Conservation (phyloP, 192 early-diverging fungal genomes). For the Rhizoclosmatium globosum region DNA sequence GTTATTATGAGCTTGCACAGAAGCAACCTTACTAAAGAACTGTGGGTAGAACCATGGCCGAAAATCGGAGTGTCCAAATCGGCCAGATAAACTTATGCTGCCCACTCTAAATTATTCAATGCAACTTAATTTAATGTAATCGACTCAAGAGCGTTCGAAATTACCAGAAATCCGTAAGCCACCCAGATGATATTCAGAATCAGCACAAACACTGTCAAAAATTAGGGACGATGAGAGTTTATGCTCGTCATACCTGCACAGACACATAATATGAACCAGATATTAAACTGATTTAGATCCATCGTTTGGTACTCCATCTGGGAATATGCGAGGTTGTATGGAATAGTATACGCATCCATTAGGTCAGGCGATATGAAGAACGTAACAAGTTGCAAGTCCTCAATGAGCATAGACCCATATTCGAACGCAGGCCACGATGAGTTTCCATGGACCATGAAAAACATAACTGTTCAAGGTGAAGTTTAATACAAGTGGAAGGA, state of each 20-base stretch:
- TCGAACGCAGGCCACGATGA: not conserved
- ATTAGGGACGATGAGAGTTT: not conserved
- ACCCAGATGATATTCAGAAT: conserved; percentile 22
- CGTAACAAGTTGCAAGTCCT: conserved; percentile 24
- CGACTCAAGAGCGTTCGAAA: not conserved
- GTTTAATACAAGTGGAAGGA: not conserved
- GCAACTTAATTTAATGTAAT: too few relatives aligned
- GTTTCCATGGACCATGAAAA: conserved; percentile 32
- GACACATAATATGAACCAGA: conserved; percentile 2
- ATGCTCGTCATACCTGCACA: not conserved
- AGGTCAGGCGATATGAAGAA: conserved; percentile 11
- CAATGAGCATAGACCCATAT: conserved; percentile 9
- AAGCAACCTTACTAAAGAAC: conserved; percentile 13
- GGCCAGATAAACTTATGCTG: conserved; percentile 22
- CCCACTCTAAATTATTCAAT: not conserved
- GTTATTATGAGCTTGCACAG: not conserved
- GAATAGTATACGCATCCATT: conserved; percentile 1
- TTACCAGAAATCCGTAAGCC: conserved; percentile 3
- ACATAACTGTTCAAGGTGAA: not conserved
- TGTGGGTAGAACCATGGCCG: conserved; percentile 13
- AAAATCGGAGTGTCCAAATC: conserved; percentile 14
- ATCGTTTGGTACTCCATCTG: conserved; percentile 12
- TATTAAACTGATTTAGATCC: not conserved
- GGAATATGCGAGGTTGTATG: not conserved
- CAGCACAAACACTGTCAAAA: conserved; percentile 6